Evolutionary conservation across 345 rosid genomes (phyloP).

Genomic region (thale cress (Arabidopsis thaliana)): TAIR10.1 NC_003070.9:4384501-4385000

Average conservation of each 20-base stretch:
- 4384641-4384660: constrained; percentile 8
- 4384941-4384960: constrained; percentile 57
- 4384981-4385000: constrained; percentile 62
- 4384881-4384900: constrained; percentile 49
- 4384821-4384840: constrained; percentile 56
- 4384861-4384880: constrained; percentile 28
- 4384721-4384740: constrained; percentile 11
- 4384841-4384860: constrained; percentile 69
- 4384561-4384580: constrained; percentile 19
- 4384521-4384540: constrained; percentile 19
- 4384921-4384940: constrained; percentile 47
- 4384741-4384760: constrained; percentile 5
- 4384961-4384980: constrained; percentile 63
- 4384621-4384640: constrained; percentile 38
- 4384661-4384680: constrained; percentile 46
- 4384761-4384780: constrained; percentile 66
- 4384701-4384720: neutral
- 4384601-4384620: constrained; percentile 46
- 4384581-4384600: constrained; percentile 30
- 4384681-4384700: constrained; percentile 25
- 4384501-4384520: neutral
- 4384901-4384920: constrained; percentile 49
- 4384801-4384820: constrained; percentile 16
- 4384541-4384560: constrained; percentile 22
- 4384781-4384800: constrained; percentile 39